Evolutionary conservation across 2,329 filamentous ascomycete species (phyloP).

Genomic region (Paracoccidioides lutzii): DNA sequence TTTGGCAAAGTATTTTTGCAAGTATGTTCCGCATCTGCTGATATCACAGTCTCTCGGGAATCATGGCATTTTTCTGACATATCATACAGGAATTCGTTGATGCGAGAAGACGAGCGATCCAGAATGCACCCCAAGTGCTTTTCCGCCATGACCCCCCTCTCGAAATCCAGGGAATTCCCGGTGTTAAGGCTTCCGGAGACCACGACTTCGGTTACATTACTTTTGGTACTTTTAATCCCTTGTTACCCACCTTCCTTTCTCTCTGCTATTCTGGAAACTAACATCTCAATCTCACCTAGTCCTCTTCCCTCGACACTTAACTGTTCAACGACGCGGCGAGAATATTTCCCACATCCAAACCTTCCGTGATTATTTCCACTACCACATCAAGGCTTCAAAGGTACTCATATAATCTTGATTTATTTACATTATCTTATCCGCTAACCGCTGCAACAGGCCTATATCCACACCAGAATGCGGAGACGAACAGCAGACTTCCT

Average conservation of each 20-base stretch:
- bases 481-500: constrained; percentile 96
- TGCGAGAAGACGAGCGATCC: constrained; percentile 78
- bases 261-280: not conserved
- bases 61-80: not conserved
- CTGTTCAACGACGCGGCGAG: constrained; percentile 76
- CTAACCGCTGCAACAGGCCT: constrained; percentile 46
- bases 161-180: constrained; percentile 75
- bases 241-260: not conserved
- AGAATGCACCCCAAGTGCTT: constrained; percentile 94
- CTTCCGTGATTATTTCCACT: constrained; percentile 99
- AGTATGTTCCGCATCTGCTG: constrained; percentile 17
- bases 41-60: not conserved
- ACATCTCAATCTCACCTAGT: constrained; percentile 41
- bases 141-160: constrained; percentile 91
- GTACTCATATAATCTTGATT: constrained; percentile 25
- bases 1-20: constrained; percentile 98
- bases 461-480: constrained; percentile 97
- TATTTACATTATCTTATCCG: not conserved
- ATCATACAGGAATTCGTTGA: constrained; percentile 71
- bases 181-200: constrained; percentile 60
- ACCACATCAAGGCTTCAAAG: constrained; percentile 99
- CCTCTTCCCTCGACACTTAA: constrained; percentile 88
- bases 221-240: constrained; percentile 54
- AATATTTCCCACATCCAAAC: constrained; percentile 99
- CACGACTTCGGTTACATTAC: constrained; percentile 95